These are phyloP conservation scores for Prunus fruticosa DNA, from an alignment of 306 rosid species.

Conservation along the genomic window DNA sequence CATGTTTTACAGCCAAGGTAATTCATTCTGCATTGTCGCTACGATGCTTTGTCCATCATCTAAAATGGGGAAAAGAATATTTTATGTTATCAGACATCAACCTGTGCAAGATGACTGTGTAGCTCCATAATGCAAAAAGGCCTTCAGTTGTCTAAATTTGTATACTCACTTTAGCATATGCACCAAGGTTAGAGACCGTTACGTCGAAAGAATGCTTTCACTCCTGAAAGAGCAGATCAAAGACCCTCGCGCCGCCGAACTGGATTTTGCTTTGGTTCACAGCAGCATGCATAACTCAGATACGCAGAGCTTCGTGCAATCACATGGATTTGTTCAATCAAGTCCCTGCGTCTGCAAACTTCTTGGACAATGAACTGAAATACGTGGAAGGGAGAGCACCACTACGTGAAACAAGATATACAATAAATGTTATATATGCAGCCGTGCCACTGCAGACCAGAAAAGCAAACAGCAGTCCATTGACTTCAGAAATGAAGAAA, in stretches of 20 bases:
- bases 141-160: slow-evolving; percentile 26
- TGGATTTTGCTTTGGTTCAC: slow-evolving; percentile 25
- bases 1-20: slow-evolving; percentile 2
- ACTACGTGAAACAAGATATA: slow-evolving; percentile 57
- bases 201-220: slow-evolving; percentile 34
- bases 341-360: slow-evolving; percentile 32
- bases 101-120: slow-evolving; percentile 2
- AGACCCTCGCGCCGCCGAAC: slow-evolving; percentile 26
- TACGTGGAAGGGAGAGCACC: slow-evolving; percentile 55
- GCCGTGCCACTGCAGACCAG: slow-evolving; percentile 50
- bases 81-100: not conserved
- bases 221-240: slow-evolving; percentile 18
- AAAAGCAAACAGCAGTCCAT: slow-evolving; percentile 47
- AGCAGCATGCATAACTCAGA: slow-evolving; percentile 10
- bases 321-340: slow-evolving; percentile 28
- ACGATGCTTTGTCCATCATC: slow-evolving; percentile 32
- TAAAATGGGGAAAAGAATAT: not conserved
- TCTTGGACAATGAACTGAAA: slow-evolving; percentile 46
- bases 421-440: slow-evolving; percentile 56
- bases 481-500: slow-evolving; percentile 67
- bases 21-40: slow-evolving; percentile 12
- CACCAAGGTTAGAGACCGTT: slow-evolving; percentile 33
- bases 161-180: slow-evolving; percentile 10
- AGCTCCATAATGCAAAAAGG: slow-evolving; percentile 17
- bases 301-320: slow-evolving; percentile 2